Conservation (phyloP, 768 basidiomycete genomes). For the Naematelia encephala region DNA sequence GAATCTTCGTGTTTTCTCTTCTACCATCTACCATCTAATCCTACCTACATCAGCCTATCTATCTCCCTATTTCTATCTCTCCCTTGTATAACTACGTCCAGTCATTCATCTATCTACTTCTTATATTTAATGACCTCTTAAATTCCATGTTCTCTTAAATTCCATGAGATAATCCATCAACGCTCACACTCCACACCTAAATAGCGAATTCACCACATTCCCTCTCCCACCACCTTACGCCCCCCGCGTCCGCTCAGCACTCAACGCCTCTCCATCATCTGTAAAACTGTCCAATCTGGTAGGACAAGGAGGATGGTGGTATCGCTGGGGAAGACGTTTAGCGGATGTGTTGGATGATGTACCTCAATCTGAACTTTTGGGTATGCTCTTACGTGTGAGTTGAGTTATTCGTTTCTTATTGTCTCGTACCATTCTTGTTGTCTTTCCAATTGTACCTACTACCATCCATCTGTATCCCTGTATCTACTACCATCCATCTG, state of each 20-base stretch:
- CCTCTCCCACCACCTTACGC: constrained; percentile 75
- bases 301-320: constrained; percentile 85
- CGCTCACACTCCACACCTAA: constrained; percentile 17
- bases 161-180: too few species aligned
- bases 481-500: too few species aligned
- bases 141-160: too few species aligned
- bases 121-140: too few species aligned
- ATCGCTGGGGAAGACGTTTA: constrained; percentile 81
- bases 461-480: too few species aligned
- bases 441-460: too few species aligned
- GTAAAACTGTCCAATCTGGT: constrained; percentile 79
- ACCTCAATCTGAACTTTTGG: constrained; percentile 68
- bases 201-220: constrained; percentile 89
- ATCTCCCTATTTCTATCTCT: too few species aligned
- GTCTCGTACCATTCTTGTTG: too few species aligned
- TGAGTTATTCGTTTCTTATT: neutral
- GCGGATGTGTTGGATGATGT: constrained; percentile 79
- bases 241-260: constrained; percentile 72
- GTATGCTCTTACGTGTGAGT: constrained; percentile 65
- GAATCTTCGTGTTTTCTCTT: constrained; percentile 17
- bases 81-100: too few species aligned
- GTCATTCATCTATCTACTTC: too few species aligned
- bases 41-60: neutral
- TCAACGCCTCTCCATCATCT: constrained; percentile 81
- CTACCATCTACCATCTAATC: neutral